These are phyloP conservation scores for Scheffersomyces stipitis DNA, from an alignment of 805 yeast species.

Conservation along the genomic window DNA sequence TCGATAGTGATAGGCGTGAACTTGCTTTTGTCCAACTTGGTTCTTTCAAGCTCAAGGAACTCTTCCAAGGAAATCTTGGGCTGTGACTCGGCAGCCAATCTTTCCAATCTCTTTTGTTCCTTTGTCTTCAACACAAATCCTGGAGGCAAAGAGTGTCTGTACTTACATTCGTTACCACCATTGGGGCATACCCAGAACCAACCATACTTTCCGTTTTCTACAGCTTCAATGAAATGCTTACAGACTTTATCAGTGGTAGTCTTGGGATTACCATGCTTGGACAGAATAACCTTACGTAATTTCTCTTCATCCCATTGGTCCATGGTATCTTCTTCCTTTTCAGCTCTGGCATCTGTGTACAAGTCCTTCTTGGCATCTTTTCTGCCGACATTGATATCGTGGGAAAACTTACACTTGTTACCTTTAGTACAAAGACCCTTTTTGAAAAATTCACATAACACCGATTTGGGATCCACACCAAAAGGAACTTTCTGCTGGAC, in stretches of 20 bases:
- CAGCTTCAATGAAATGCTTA: constrained; percentile 92
- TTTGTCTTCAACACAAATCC: constrained; percentile 96
- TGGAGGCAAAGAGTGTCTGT: constrained; percentile 92
- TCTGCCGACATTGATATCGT: constrained; percentile 81
- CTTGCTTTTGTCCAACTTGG: constrained; percentile 67
- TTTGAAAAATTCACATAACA: constrained; percentile 86
- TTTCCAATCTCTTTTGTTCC: constrained; percentile 90
- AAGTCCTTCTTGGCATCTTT: constrained; percentile 88
- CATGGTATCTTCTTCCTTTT: constrained; percentile 83
- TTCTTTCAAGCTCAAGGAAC: constrained; percentile 91
- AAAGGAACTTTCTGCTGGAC: constrained; percentile 86
- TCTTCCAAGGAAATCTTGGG: constrained; percentile 95
- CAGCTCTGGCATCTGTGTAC: constrained; percentile 82
- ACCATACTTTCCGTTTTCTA: constrained; percentile 95
- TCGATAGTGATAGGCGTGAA: constrained; percentile 87
- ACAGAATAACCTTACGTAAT: constrained; percentile 76
- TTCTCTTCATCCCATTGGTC: constrained; percentile 97
- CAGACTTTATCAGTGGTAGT: constrained; percentile 95
- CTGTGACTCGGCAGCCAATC: constrained; percentile 75
- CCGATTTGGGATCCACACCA: constrained; percentile 96
- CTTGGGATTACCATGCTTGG: constrained; percentile 92
- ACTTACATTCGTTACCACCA: constrained; percentile 89
- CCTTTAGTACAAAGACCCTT: constrained; percentile 84
- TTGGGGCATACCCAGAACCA: constrained; percentile 99
- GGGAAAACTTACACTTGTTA: constrained; percentile 87